Evolutionary conservation across 2,329 filamentous ascomycete genomes (phyloP), one percentile per base, ranked within the genome.

Genomic region (Phaeosphaeria sp.): DNA sequence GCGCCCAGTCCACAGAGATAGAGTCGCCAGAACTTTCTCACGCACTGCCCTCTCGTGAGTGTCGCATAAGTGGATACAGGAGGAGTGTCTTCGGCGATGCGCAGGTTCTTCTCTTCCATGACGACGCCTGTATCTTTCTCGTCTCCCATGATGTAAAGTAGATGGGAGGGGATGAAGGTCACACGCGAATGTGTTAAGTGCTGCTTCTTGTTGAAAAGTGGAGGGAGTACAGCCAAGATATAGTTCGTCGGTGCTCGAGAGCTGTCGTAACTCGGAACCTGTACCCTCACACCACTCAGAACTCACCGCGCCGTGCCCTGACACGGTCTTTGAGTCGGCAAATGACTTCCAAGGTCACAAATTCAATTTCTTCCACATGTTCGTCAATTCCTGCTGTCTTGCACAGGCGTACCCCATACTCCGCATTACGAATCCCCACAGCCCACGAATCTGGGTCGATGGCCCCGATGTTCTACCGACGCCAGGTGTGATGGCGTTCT

Each of bases 1-100:
- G 50, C 55, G 2, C 49, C 49, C 5, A 53, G 43, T 17, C 49
- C 55, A 33, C 36, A 49, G 11, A 48, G 21, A 18, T 57, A 57
- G 11, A 57, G 36, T 18, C 55, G 49, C 55, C 55, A 57, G 33
- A 53, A 57, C 20, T 52, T 53, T 20, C 36, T 40, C 6, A 57
- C 49, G 18, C 43, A 48, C 15, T 57, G 55, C 4, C 43, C 49
- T 33, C 49, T 52, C 21, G 55, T 57, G 30, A 25, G 48, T 1
- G 49, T 25, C 24, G 55, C 55, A 49, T 53, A 57, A 2, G 49
- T 43, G 11, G 55, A 57, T 5, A 55, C 46, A 4, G 53, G 53
- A 18, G 46, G 22, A 15, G 53, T 24, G 21, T 50, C 39, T 6
- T 55, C 20, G 13, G 15, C 17, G 15, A 39, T 36, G 18, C 11